Conservation (phyloP, 306 rosid genomes). For the Gynostemma pentaphyllum region DNA sequence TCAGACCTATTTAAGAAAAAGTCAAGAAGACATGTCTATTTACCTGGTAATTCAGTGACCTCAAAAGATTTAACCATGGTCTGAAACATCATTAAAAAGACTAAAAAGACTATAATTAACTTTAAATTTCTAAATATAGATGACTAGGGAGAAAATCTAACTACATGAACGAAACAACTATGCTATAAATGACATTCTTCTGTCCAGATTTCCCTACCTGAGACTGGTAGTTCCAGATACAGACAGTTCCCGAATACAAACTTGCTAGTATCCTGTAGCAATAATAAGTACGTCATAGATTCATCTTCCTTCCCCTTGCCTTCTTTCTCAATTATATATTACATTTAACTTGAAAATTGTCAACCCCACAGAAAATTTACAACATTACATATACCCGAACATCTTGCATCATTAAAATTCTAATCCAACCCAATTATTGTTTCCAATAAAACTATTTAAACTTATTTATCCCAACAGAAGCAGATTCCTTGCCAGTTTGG, state of each 20-base stretch:
- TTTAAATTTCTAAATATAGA: too few relatives aligned
- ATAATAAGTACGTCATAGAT: neutral
- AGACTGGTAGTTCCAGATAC: constrained; percentile 93
- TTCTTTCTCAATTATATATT: too few relatives aligned
- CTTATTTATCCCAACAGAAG: too few relatives aligned
- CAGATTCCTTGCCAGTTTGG: too few relatives aligned
- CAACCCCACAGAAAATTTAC: too few relatives aligned
- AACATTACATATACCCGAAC: too few relatives aligned
- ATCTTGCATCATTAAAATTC: too few relatives aligned
- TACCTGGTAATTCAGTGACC: constrained; percentile 92
- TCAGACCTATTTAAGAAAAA: neutral
- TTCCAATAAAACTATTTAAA: too few relatives aligned
- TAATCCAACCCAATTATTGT: too few relatives aligned
- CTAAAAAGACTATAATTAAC: too few relatives aligned
- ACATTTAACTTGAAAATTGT: too few relatives aligned
- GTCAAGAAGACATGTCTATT: constrained; percentile 6
- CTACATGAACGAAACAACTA: neutral
- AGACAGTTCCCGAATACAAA: constrained; percentile 87
- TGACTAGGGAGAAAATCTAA: constrained; percentile 3
- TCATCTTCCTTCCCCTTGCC: neutral
- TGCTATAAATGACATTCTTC: neutral
- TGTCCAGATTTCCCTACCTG: constrained; percentile 43
- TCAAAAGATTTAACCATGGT: too few relatives aligned
- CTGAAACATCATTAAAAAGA: constrained; percentile 35
- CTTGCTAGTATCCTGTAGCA: constrained; percentile 81